phyloP scores from a whole-genome alignment of 169 alveolate species.

The Prorocentrum cordatum region DNA sequence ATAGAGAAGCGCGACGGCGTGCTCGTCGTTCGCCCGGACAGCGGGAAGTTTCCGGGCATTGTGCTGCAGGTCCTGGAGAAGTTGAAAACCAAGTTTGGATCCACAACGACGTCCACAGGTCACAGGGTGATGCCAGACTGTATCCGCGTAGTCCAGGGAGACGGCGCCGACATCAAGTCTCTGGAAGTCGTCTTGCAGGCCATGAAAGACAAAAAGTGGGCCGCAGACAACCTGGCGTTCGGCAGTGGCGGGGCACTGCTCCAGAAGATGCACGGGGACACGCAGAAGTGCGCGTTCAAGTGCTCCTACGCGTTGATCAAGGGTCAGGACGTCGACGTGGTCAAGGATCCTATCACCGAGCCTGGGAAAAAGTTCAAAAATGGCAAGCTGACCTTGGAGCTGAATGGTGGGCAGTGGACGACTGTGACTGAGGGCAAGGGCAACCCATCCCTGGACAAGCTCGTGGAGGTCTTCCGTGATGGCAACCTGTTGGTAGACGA shows the following conservation, averaged over 20 bases:
- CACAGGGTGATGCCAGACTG: conserved; percentile 35
- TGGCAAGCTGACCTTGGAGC: conserved; percentile 39
- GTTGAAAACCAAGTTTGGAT: conserved; percentile 15
- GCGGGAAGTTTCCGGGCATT: conserved; percentile 28
- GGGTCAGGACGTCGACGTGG: conserved; percentile 13
- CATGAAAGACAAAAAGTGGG: too few species aligned
- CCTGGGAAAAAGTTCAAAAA: conserved; percentile 29
- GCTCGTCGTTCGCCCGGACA: conserved; percentile 61
- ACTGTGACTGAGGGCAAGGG: background rate
- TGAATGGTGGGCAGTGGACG: background rate
- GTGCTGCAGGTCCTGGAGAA: conserved; percentile 11
- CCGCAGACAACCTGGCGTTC: conserved; percentile 53
- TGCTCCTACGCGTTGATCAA: conserved; percentile 19
- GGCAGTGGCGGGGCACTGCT: conserved; percentile 57
- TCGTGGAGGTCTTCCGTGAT: background rate
- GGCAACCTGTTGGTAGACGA: too few species aligned
- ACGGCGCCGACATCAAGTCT: conserved; percentile 29
- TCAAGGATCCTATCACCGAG: conserved; percentile 67
- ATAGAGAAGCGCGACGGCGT: conserved; percentile 25
- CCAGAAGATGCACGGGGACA: conserved; percentile 35
- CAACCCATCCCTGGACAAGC: background rate
- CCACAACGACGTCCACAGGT: conserved; percentile 6
- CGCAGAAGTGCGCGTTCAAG: conserved; percentile 54
- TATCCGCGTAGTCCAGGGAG: conserved; percentile 57
- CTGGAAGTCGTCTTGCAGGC: conserved; percentile 3